Evolutionary conservation across 345 rosid species (phyloP).

Genomic region (Pistacia integerrima): DNA sequence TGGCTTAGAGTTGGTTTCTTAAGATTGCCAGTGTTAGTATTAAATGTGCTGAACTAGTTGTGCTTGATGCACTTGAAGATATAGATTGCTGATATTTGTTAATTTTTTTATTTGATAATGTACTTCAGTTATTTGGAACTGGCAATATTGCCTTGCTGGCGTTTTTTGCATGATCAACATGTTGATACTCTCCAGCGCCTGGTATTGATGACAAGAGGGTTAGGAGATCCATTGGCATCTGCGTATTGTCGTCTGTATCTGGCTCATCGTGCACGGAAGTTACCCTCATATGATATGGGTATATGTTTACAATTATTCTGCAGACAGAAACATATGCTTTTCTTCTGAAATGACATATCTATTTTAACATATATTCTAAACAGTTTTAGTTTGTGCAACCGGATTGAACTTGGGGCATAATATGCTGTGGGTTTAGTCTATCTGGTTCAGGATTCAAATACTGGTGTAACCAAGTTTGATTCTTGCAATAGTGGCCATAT

Average conservation of each 20-base stretch:
- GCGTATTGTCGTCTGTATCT: constrained; percentile 77
- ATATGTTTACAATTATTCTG: constrained; percentile 8
- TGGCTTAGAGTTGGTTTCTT: background rate
- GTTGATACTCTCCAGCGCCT: constrained; percentile 59
- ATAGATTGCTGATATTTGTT: constrained; percentile 6
- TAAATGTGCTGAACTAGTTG: background rate
- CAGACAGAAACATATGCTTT: background rate
- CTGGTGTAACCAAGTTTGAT: background rate
- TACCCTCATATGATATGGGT: constrained; percentile 59
- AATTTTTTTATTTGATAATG: constrained; percentile 13
- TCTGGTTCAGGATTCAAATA: background rate
- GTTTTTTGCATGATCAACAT: constrained; percentile 63
- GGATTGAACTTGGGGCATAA: constrained; percentile 3
- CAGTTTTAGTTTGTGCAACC: background rate
- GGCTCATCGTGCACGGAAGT: constrained; percentile 69
- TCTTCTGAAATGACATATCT: constrained; percentile 4
- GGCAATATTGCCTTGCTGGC: constrained; percentile 91
- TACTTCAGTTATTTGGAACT: constrained; percentile 77
- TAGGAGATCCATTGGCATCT: constrained; percentile 87
- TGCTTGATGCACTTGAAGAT: background rate
- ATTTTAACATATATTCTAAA: constrained; percentile 1
- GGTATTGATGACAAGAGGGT: constrained; percentile 80
- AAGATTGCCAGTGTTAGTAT: background rate
- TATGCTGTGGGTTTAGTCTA: background rate
- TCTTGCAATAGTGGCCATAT: background rate